Conservation (phyloP, 1,139 yeast species). For the Chernovozyma aurita region DNA sequence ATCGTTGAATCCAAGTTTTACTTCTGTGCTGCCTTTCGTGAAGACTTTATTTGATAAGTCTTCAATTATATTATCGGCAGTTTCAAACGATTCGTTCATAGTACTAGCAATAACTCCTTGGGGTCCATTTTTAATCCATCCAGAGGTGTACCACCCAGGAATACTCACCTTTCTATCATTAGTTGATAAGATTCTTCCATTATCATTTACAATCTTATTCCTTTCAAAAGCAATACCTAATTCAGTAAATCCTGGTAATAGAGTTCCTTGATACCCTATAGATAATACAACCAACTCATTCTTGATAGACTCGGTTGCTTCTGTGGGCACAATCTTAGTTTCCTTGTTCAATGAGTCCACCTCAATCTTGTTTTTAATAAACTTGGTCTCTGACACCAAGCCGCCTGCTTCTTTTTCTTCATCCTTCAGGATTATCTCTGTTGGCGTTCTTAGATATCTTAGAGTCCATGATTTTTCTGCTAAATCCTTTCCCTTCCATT, state of each 20-base stretch:
- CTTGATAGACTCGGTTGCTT: conserved; percentile 29
- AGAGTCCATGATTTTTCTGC: conserved; percentile 58
- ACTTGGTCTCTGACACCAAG: conserved; percentile 44
- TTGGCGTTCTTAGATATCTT: conserved; percentile 67
- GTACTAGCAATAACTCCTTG: conserved; percentile 90
- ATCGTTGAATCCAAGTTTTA: conserved; percentile 14
- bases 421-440: conserved; percentile 39
- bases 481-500: conserved; percentile 16
- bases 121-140: conserved; percentile 92
- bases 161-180: conserved; percentile 18
- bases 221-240: conserved; percentile 53
- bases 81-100: conserved; percentile 77
- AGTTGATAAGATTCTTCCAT: conserved; percentile 52
- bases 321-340: conserved; percentile 40
- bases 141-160: conserved; percentile 72
- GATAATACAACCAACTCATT: conserved; percentile 77
- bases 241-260: conserved; percentile 55
- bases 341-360: conserved; percentile 27
- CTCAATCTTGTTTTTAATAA: conserved; percentile 42
- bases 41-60: conserved; percentile 43
- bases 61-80: conserved; percentile 59
- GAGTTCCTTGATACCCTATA: conserved; percentile 75
- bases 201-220: conserved; percentile 55
- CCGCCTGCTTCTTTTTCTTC: conserved; percentile 13
- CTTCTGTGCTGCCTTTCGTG: conserved; percentile 20